Evolutionary conservation across 441 rosid species (phyloP), one percentile per base, ranked within the genome.

Genomic region (Bocquillonia castaneifolia): DNA sequence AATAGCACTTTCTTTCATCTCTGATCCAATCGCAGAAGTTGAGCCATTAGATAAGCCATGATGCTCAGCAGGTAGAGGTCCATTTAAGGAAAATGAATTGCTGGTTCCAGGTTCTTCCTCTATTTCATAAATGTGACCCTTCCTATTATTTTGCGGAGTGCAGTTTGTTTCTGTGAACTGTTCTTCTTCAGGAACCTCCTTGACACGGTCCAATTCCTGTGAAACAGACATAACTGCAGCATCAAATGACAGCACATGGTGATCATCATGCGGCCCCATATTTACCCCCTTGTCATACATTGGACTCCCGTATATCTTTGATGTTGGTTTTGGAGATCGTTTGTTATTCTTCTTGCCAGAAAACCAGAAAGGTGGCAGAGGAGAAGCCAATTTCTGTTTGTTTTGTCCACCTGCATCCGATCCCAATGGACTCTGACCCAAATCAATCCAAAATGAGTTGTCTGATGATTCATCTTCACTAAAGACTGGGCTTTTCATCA

Each of bases 381-480:
- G 99, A 74, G 92, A 92, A 5, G 81, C 82, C 29, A 79, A 73
- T 72, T 77, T 86, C 47, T 82, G 85, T 77, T 81, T 86, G 74
- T 77, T 64, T 34, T 71, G 84, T 13, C 86, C 77, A 7, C 77
- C 83, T 74, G 51, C 74, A 71, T 89, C 91, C 47, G 91, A 91
- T 10, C 89, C 96, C 76, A 85, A 66, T 28, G 99, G 99, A 78
- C 92, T 88, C 70, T 93, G 99, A 65, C 99, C 99, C 77, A 93
- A 82, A 83, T 89, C 97, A 63, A 91, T 91, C 99, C 97, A 93
- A 63, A 85, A 87, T 13, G 96, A 88, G 73, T 84, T 88, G 70
- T 91, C 97, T 0, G 95, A 93, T 18, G 99, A 93, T 69, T 89
- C 99, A 77, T 93, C 96, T 79, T 93, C 98, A 28, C 97, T 93